These are phyloP conservation scores for Aspergillus sp. DNA, from an alignment of 2,329 filamentous ascomycete species.

Conservation along the genomic window DNA sequence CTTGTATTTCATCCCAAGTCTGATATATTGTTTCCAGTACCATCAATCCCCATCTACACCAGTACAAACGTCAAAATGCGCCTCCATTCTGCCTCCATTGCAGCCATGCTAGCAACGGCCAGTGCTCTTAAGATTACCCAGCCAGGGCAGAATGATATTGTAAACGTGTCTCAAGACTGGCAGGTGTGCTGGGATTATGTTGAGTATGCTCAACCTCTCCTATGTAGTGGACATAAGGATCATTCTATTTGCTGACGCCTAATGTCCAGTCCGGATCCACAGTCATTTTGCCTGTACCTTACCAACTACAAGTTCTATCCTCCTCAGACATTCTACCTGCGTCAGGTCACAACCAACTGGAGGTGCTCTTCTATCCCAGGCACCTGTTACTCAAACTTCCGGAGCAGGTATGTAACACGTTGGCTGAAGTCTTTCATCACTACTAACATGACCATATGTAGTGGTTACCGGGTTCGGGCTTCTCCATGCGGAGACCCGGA, in stretches of 20 bases:
- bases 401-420: neutral
- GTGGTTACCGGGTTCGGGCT: neutral
- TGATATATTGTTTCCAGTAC: too few species aligned
- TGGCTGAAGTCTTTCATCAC: neutral
- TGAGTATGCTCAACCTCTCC: neutral
- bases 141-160: neutral
- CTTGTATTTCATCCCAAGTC: too few species aligned
- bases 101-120: neutral
- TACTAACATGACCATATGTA: neutral
- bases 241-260: neutral
- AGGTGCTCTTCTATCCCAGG: neutral
- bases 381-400: neutral
- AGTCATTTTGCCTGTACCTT: neutral
- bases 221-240: too few species aligned
- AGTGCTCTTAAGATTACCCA: neutral
- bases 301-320: neutral
- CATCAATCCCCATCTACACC: too few species aligned
- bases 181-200: neutral
- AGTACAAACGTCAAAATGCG: neutral
- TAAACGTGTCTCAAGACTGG: neutral
- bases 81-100: neutral
- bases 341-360: neutral
- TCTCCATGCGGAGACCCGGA: neutral
- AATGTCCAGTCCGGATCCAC: neutral
- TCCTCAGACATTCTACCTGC: neutral